Evolutionary conservation across 108 stramenopile species (phyloP).

Genomic region (Epithemia pelagica): DNA sequence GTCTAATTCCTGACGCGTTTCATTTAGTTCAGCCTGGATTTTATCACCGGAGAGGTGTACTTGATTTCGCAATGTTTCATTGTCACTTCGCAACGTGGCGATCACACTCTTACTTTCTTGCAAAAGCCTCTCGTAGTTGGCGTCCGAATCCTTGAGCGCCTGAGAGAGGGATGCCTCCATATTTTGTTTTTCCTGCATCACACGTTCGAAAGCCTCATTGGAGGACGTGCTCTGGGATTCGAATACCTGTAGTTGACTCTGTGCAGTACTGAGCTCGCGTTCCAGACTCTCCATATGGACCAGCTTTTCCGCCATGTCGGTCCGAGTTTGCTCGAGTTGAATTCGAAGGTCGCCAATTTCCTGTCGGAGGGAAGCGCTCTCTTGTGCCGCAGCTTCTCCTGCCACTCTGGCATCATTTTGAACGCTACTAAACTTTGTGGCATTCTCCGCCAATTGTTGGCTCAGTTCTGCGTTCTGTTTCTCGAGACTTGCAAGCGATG

Average conservation of each 20-base stretch:
- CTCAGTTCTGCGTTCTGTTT: background rate
- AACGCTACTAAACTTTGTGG: background rate
- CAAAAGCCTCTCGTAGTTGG: background rate
- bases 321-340: background rate
- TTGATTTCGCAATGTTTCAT: background rate
- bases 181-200: background rate
- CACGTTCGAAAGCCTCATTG: background rate
- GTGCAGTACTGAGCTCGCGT: background rate
- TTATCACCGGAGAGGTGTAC: background rate
- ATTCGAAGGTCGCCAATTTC: background rate
- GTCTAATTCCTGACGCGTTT: background rate
- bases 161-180: background rate
- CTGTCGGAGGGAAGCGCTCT: background rate
- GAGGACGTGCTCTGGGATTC: background rate
- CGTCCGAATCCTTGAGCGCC: background rate
- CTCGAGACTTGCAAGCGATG: background rate
- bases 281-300: background rate
- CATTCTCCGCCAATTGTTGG: background rate
- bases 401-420: background rate
- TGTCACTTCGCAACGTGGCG: background rate
- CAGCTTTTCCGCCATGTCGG: background rate
- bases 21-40: constrained; percentile 7
- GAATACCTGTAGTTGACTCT: background rate
- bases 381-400: background rate
- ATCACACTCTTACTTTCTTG: background rate